Evolutionary conservation across 768 basidiomycete genomes (phyloP).

Genomic region (Myochromella boudieri): DNA sequence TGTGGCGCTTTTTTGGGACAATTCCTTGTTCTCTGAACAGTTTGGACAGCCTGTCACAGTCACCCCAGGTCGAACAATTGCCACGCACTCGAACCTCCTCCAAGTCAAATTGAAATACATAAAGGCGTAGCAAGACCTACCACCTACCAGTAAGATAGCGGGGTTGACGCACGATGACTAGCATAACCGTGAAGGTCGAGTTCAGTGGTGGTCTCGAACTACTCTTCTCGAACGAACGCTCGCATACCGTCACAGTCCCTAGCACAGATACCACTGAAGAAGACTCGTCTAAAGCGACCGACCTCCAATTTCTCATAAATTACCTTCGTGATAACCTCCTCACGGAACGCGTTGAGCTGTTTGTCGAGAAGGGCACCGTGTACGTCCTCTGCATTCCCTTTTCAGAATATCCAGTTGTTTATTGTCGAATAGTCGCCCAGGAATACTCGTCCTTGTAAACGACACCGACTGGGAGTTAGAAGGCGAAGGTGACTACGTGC

Average conservation of each 20-base stretch:
- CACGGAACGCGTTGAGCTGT: slow-evolving; percentile 84
- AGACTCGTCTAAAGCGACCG: slow-evolving; percentile 32
- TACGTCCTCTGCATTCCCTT: slow-evolving; percentile 36
- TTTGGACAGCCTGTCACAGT: too few relatives aligned
- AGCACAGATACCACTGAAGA: slow-evolving; percentile 19
- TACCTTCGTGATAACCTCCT: slow-evolving; percentile 78
- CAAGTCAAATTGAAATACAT: too few relatives aligned
- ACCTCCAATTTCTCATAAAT: slow-evolving; percentile 76
- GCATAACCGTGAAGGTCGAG: slow-evolving; percentile 58
- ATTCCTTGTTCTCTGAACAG: too few relatives aligned
- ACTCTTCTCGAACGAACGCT: slow-evolving; percentile 71
- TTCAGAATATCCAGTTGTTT: not conserved
- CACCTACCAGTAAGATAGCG: too few relatives aligned
- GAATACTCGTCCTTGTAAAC: slow-evolving; percentile 95
- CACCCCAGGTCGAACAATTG: too few relatives aligned
- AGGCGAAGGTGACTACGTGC: slow-evolving; percentile 83
- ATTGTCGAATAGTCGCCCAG: slow-evolving; percentile 68
- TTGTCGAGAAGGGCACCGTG: slow-evolving; percentile 87
- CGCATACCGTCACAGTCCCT: slow-evolving; percentile 58
- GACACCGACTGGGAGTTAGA: slow-evolving; percentile 98
- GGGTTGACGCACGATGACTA: slow-evolving; percentile 17
- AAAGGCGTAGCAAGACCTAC: too few relatives aligned
- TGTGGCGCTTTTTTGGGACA: too few relatives aligned
- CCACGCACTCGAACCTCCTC: too few relatives aligned
- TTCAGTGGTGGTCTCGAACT: slow-evolving; percentile 88